These are phyloP conservation scores for Neofusicoccum parvum DNA, from an alignment of 2,329 filamentous ascomycete genomes.

Conservation along the genomic window DNA sequence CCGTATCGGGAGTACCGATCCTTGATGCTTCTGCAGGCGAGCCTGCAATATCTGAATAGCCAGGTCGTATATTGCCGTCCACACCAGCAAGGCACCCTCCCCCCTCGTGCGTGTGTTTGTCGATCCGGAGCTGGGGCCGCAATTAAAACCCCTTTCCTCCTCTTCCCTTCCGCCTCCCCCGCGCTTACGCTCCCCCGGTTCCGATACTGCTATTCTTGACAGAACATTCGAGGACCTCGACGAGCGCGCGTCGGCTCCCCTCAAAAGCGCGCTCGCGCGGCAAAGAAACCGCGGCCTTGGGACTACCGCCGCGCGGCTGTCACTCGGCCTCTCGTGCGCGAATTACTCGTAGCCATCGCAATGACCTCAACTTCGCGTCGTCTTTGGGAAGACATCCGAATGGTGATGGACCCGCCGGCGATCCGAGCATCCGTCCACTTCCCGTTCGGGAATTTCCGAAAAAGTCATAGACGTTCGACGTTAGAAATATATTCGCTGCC, in stretches of 20 bases:
- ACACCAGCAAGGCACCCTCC: not conserved
- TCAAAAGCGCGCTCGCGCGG: too few species aligned
- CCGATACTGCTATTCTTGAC: too few species aligned
- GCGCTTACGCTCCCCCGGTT: too few species aligned
- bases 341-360: too few species aligned
- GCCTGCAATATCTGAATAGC: not conserved
- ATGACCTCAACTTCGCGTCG: not conserved
- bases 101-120: not conserved
- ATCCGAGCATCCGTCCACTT: too few species aligned
- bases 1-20: not conserved
- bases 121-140: not conserved
- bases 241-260: too few species aligned
- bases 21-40: conserved; percentile 2
- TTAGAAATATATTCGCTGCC: not conserved
- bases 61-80: not conserved
- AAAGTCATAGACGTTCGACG: not conserved
- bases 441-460: not conserved
- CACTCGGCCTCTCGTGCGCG: not conserved
- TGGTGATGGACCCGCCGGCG: too few species aligned
- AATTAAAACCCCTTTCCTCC: not conserved
- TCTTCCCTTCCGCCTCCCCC: not conserved
- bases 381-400: not conserved
- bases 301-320: not conserved
- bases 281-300: too few species aligned
- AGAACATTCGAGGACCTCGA: too few species aligned